A percentile compares a stretch with the other conserved stretches of the same genome.
phyloP scores from a whole-genome alignment of 495 filamentous ascomycete genomes.

The Darksidea phi region DNA sequence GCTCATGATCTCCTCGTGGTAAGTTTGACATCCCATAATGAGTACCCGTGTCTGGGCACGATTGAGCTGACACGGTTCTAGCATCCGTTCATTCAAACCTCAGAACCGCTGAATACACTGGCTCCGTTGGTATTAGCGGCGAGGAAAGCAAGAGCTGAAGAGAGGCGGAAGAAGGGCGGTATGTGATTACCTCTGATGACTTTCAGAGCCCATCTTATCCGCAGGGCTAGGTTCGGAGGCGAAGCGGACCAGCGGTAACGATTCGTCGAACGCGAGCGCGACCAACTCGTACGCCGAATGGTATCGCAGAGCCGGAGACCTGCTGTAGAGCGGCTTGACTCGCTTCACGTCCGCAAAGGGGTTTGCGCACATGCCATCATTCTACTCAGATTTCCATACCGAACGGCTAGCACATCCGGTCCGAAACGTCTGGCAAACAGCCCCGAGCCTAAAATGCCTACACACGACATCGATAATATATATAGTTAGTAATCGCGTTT shows the following conservation, averaged over 20 bases:
- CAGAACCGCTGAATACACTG: constrained; percentile 71
- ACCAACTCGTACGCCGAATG: constrained; percentile 17
- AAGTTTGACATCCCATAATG: constrained; percentile 42
- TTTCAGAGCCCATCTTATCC: constrained; percentile 16
- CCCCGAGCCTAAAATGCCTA: too few species aligned
- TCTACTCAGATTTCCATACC: not conserved
- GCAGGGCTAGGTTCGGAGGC: constrained; percentile 8
- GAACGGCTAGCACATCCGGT: too few species aligned
- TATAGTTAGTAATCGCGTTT: too few species aligned
- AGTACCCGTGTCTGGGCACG: constrained; percentile 2
- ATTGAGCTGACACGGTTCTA: constrained; percentile 48
- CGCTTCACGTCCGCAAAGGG: not conserved
- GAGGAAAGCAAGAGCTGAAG: constrained; percentile 75
- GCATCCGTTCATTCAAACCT: constrained; percentile 84
- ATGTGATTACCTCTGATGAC: constrained; percentile 14
- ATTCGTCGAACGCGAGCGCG: constrained; percentile 3
- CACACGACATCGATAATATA: too few species aligned
- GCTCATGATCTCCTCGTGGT: constrained; percentile 90
- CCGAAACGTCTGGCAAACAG: too few species aligned
- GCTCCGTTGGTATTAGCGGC: constrained; percentile 86
- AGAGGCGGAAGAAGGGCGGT: constrained; percentile 61
- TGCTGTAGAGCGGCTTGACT: constrained; percentile 6
- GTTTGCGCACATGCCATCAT: not conserved
- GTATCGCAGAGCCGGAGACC: constrained; percentile 4
- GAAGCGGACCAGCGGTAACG: constrained; percentile 11